Conservation (phyloP, 1,284 basidiomycete genomes). For the Cerioporus squamosus region DNA sequence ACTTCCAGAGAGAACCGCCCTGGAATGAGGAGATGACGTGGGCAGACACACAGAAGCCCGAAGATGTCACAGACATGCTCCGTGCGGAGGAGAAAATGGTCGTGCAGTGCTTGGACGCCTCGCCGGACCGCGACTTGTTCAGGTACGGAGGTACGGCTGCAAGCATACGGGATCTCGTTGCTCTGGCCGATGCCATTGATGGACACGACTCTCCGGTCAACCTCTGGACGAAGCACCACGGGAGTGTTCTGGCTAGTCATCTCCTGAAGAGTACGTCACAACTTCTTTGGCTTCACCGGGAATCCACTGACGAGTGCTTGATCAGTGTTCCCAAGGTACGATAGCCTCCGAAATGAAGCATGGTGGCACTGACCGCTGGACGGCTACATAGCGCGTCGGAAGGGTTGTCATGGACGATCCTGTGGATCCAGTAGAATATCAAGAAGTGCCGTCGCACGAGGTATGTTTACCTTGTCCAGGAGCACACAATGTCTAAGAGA, state of each 20-base stretch:
- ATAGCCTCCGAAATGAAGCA: neutral
- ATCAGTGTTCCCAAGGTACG: constrained; percentile 5
- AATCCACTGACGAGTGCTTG: neutral
- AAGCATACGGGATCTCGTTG: constrained; percentile 7
- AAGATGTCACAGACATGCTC: neutral
- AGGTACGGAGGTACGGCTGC: constrained; percentile 13
- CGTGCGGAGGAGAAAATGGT: neutral
- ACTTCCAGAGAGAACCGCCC: too few relatives aligned
- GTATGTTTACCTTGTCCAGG: neutral
- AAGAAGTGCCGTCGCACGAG: neutral
- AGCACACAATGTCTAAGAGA: neutral
- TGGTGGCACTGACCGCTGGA: neutral
- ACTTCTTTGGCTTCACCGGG: too few relatives aligned
- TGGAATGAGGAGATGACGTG: neutral
- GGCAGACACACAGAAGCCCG: neutral
- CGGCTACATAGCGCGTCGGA: neutral
- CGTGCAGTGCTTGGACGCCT: neutral
- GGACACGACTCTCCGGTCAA: constrained; percentile 7
- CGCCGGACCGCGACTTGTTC: neutral
- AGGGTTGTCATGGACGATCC: neutral
- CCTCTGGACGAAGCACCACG: constrained; percentile 2
- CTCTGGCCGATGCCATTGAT: constrained; percentile 8
- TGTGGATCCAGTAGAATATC: neutral
- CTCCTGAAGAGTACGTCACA: constrained; percentile 9
- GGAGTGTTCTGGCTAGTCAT: constrained; percentile 5